These are phyloP conservation scores for Triadica sebifera DNA, from an alignment of 345 rosid species.

Conservation along the genomic window DNA sequence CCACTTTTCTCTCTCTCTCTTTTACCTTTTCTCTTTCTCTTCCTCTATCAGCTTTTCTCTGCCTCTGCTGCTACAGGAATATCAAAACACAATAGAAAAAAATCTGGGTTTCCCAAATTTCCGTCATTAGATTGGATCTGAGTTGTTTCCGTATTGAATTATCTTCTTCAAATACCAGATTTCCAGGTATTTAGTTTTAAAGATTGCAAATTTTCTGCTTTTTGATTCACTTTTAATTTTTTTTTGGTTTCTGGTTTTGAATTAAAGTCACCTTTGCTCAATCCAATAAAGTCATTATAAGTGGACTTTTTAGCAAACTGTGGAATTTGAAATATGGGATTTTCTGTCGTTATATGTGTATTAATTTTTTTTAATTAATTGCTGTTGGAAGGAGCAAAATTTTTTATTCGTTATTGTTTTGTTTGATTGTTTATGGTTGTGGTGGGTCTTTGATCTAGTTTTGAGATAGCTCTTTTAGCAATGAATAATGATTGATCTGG, in stretches of 20 bases:
- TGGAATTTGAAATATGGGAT: conserved; percentile 7
- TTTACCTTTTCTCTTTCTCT: conserved; percentile 21
- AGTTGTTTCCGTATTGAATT: conserved; percentile 25
- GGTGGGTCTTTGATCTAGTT: conserved; percentile 39
- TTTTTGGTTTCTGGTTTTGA: conserved; percentile 21
- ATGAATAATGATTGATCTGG: conserved; percentile 20
- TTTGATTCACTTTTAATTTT: conserved; percentile 10
- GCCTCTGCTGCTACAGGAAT: conserved; percentile 26
- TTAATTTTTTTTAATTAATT: not conserved
- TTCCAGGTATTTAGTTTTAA: conserved; percentile 36
- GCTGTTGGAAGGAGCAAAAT: conserved; percentile 5
- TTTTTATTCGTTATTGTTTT: conserved; percentile 8
- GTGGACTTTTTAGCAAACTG: conserved; percentile 9
- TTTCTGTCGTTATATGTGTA: not conserved
- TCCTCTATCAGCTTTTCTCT: conserved; percentile 19
- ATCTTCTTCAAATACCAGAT: conserved; percentile 26
- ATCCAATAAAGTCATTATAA: conserved; percentile 9
- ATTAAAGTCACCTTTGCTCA: conserved; percentile 13
- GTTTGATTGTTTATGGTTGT: not conserved
- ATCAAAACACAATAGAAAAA: not conserved
- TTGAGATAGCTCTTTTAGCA: not conserved
- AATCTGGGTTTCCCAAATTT: conserved; percentile 15
- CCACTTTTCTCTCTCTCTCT: conserved; percentile 33
- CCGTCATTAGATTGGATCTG: conserved; percentile 57
- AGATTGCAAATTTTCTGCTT: not conserved